Evolutionary conservation across 2,329 filamentous ascomycete species (phyloP).

Genomic region (Aureobasidium melanogenum): DNA sequence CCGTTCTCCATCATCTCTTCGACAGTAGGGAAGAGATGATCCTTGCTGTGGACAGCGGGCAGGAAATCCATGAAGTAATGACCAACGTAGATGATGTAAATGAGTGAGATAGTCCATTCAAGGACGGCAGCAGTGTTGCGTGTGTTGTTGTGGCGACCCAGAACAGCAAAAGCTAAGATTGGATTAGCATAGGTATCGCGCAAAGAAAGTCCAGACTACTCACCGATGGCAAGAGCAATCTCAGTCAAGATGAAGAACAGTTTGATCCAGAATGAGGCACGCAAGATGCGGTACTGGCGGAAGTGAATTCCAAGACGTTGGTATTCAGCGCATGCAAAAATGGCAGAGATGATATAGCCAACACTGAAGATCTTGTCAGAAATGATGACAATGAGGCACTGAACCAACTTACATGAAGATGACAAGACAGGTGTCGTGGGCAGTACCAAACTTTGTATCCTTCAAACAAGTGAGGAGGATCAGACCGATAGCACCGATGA

Average conservation of each 20-base stretch:
- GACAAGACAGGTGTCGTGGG: conserved; percentile 69
- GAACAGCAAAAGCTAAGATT: conserved; percentile 53
- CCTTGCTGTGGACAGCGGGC: conserved; percentile 60
- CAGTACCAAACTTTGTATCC: conserved; percentile 47
- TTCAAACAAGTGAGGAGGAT: conserved; percentile 72
- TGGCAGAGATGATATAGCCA: conserved; percentile 75
- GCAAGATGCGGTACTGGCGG: conserved; percentile 64
- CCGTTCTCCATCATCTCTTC: conserved; percentile 32
- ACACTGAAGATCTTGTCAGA: conserved; percentile 25
- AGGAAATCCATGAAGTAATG: conserved; percentile 82
- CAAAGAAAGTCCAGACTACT: neutral
- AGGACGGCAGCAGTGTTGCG: conserved; percentile 66
- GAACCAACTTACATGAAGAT: conserved; percentile 57
- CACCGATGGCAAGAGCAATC: conserved; percentile 55
- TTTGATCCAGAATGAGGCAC: conserved; percentile 80
- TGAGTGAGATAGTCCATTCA: conserved; percentile 70
- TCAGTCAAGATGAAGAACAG: conserved; percentile 76
- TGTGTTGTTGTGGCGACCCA: conserved; percentile 34
- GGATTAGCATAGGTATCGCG: neutral
- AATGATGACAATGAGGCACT: neutral
- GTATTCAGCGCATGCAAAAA: conserved; percentile 87
- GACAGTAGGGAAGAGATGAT: conserved; percentile 26
- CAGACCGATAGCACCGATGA: conserved; percentile 69
- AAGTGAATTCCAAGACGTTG: conserved; percentile 74
- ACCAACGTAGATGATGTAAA: conserved; percentile 82